Evolutionary conservation across 352 stramenopile genomes (phyloP).

Genomic region (Phytopythium helicoides): DNA sequence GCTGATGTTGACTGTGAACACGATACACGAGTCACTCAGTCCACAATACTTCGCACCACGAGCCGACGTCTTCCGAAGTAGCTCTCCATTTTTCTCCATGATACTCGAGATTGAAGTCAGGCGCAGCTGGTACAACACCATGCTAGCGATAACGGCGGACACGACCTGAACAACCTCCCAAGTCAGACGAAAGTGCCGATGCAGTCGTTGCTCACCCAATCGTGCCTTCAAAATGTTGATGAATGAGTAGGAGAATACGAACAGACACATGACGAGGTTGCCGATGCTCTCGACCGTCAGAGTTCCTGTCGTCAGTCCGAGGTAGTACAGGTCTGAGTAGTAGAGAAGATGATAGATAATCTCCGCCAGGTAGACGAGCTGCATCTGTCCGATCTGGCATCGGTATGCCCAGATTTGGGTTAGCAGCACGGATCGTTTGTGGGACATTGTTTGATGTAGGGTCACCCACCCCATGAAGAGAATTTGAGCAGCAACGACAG

Average conservation of each 20-base stretch:
- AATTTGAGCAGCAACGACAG: background rate
- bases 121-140: conserved; percentile 9
- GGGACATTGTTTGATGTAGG: conserved; percentile 7
- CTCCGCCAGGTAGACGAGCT: conserved; percentile 4
- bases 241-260: conserved; percentile 15
- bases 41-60: conserved; percentile 20
- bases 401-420: conserved; percentile 9
- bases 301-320: conserved; percentile 16
- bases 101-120: conserved; percentile 13
- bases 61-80: conserved; percentile 15
- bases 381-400: conserved; percentile 6
- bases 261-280: conserved; percentile 16
- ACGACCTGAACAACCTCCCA: conserved; percentile 15
- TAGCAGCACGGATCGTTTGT: conserved; percentile 3
- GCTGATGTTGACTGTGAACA: conserved; percentile 21
- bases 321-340: conserved; percentile 10
- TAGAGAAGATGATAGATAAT: conserved; percentile 2
- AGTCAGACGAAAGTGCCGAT: conserved; percentile 16
- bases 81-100: conserved; percentile 17
- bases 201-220: conserved; percentile 14
- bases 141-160: conserved; percentile 8
- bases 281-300: conserved; percentile 11
- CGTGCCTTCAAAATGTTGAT: conserved; percentile 22
- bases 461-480: conserved; percentile 5
- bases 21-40: conserved; percentile 22